These are phyloP conservation scores for Kwoniella sp. DNA, from an alignment of 768 basidiomycete species.

Conservation along the genomic window DNA sequence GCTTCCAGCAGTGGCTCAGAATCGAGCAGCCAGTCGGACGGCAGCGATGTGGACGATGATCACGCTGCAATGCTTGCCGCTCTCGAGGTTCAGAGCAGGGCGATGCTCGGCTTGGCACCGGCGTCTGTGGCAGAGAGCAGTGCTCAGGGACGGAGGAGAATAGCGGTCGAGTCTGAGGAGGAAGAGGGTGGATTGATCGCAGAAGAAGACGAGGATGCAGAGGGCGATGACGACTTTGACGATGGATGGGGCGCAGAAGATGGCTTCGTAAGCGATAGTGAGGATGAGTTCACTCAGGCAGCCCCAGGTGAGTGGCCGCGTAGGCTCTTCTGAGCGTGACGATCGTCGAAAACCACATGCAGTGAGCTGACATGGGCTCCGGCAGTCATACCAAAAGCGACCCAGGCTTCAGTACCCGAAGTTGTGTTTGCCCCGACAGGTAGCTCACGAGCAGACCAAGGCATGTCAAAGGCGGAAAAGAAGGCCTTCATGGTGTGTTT, in stretches of 20 bases:
- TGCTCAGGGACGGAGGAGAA: constrained; percentile 13
- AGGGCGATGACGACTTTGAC: constrained; percentile 21
- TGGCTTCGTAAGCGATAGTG: constrained; percentile 30
- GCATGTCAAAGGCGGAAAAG: constrained; percentile 41
- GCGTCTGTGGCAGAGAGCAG: constrained; percentile 20
- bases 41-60: constrained; percentile 9
- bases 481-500: constrained; percentile 48
- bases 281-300: constrained; percentile 20
- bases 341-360: no score
- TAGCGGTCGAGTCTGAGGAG: not conserved
- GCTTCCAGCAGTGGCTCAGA: not conserved
- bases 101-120: constrained; percentile 41
- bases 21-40: not conserved
- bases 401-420: constrained; percentile 40
- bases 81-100: constrained; percentile 45
- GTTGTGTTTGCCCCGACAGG: constrained; percentile 42
- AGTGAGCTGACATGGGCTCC: no score
- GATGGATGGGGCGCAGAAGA: constrained; percentile 42
- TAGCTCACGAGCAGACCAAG: not conserved
- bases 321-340: no score
- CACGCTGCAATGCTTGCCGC: constrained; percentile 43
- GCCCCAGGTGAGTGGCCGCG: no score
- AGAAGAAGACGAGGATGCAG: constrained; percentile 22
- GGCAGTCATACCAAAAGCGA: no score
- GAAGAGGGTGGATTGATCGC: constrained; percentile 9